Percentiles rank a stretch among this genome's conserved stretches.
Conservation (phyloP, 2,329 filamentous ascomycete species). For the Beauveria caledonica region DNA sequence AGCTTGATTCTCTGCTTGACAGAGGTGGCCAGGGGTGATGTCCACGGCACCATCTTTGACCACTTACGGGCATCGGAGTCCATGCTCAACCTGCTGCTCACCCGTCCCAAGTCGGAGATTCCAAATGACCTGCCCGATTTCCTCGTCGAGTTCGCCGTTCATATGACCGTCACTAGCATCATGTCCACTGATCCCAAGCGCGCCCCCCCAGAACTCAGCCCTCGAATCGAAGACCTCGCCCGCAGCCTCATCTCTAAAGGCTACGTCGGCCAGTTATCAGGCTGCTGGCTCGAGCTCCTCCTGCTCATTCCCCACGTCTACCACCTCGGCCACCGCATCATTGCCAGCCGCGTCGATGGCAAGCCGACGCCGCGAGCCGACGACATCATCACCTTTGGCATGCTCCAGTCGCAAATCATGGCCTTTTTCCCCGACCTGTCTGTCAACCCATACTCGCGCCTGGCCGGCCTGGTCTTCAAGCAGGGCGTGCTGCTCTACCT, state of each 20-base stretch:
- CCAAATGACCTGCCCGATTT: slow-evolving; percentile 33
- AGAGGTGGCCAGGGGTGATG: slow-evolving; percentile 38
- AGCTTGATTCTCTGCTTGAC: slow-evolving; percentile 39
- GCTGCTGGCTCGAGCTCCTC: slow-evolving; percentile 32
- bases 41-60: slow-evolving; percentile 37
- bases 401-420: slow-evolving; percentile 33
- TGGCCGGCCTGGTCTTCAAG: slow-evolving; percentile 36
- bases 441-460: slow-evolving; percentile 28
- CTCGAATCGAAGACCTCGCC: slow-evolving; percentile 23
- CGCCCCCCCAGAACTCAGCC: slow-evolving; percentile 22
- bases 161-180: slow-evolving; percentile 38
- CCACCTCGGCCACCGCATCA: slow-evolving; percentile 33
- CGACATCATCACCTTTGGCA: slow-evolving; percentile 34
- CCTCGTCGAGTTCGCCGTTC: slow-evolving; percentile 40
- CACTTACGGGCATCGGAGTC: slow-evolving; percentile 36
- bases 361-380: slow-evolving; percentile 24
- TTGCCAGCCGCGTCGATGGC: slow-evolving; percentile 20
- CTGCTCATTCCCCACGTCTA: slow-evolving; percentile 32
- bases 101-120: slow-evolving; percentile 22
- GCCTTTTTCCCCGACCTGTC: slow-evolving; percentile 29
- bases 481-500: slow-evolving; percentile 37
- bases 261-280: slow-evolving; percentile 30
- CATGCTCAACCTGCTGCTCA: slow-evolving; percentile 30
- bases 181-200: slow-evolving; percentile 32
- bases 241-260: slow-evolving; percentile 21